Base-by-base conservation (phyloP, 768 basidiomycete species). In the Agaricus sinodeliciosus region DNA sequence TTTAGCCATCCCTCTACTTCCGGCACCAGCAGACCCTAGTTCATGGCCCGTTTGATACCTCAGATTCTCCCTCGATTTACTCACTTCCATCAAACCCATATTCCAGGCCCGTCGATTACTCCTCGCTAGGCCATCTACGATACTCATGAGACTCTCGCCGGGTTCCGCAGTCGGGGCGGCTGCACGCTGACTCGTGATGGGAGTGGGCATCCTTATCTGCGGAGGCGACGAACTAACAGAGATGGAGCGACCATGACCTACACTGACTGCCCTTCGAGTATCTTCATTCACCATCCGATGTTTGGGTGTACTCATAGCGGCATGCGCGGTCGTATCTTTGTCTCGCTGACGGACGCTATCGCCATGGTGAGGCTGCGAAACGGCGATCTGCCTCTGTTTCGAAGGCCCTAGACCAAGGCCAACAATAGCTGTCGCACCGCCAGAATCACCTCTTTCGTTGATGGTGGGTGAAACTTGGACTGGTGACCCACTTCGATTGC, bases 51-150 rank as follows among this genome's bases (percentile, higher is more conserved):
- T 15, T 36, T 19, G n/a, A 18, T 22, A 15, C 18, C 16, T 25
- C 45, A 41, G 22, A 22, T 46, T 18, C 15, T 45, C 43, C 26
- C 39, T 51, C 31, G 53, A 54, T 50, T 52, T 55, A 54, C 47
- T 46, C 35, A 51, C 49, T 43, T 26, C 56, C 48, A 34, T 61
- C 60, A 59, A 63, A 55, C 54, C 60, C 55, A 55, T 59, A 51
- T 58, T 60, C 60, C 62, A 66, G 9, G 59, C 62, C 39, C 65
- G 55, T 49, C 64, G 47, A 49, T 68, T 63, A 28, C 42, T 58
- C 43, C 67, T 67, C 22, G 82, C 64, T 42, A 86, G 79, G 51
- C 72, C 77, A 59, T 86, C 84, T 8, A 88, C 80, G 57, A 88
- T 81, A 59, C 78, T 81, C 83, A 87, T 82, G 62, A 87, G 65